Evolutionary conservation across 1,139 yeast genomes (phyloP), one percentile per base, ranked within the genome.

Genomic region (Lodderomyces metapsilosis): DNA sequence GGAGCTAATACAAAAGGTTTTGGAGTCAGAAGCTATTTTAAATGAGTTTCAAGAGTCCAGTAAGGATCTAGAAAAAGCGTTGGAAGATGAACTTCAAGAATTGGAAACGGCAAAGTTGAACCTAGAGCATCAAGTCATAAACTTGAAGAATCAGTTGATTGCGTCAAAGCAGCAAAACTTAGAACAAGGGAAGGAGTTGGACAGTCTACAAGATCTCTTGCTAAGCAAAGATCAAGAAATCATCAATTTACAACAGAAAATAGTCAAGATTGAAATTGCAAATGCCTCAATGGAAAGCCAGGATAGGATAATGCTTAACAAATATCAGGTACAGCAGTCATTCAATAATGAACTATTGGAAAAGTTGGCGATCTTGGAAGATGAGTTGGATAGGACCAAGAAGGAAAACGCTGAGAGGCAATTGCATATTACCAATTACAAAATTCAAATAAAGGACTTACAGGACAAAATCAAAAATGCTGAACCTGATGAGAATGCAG

Each of bases 21-120:
- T 66, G 1, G 73, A 67, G 37, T 57, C 70, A 6, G 76, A 71
- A 46, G 50, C 53, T 11, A 73, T 66, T 36, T 50, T 71, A 15
- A 45, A 51, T 13, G 76, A 71, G 45, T 71, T 71, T 46, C 76
- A 71, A 46, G 74, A 68, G 37, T 65, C 73, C 2, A 66, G 72
- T 42, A 66, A 61, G 44, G 76, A 71, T 38, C 56, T 72, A 35
- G 78, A 72, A 46, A 67, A 57, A 42, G 76, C 74, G 1, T 56
- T 72, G 33, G 78, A 72, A 48, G 71, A 66, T 22, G 78, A 72
- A 46, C 57, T 71, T 23, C 63, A 58, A 37, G 61, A 54, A 8
- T 51, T 68, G 21, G 77, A 72, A 40, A 12, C 46, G 1, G 50
- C 54, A 4, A 67, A 66, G 38, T 39, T 45, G 1, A 43, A 48